Evolutionary conservation across 164 flowering plant species (phyloP).

Genomic region (Saururus chinensis): DNA sequence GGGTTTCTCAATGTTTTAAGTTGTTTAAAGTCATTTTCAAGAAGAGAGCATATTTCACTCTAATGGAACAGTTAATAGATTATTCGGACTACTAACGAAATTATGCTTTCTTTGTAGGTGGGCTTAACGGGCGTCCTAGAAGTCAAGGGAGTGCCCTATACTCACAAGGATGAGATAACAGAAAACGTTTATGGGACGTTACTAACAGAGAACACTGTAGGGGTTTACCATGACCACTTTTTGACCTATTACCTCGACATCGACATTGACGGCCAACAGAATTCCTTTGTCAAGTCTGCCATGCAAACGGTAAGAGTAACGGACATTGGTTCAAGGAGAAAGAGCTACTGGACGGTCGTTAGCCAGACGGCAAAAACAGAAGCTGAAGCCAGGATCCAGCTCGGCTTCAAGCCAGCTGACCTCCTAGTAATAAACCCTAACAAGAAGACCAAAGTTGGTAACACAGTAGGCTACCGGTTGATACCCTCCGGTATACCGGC

Average conservation of each 20-base stretch:
- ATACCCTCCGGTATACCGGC: constrained; percentile 14
- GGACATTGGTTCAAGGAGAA: constrained; percentile 4
- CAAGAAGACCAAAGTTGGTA: constrained; percentile 29
- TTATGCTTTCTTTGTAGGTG: constrained; percentile 25
- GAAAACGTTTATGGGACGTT: constrained; percentile 34
- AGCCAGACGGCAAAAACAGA: constrained; percentile 5
- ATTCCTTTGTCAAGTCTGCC: constrained; percentile 40
- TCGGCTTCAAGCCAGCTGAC: constrained; percentile 23
- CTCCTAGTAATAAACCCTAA: constrained; percentile 23
- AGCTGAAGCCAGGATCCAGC: constrained; percentile 10
- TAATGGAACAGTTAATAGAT: too few species aligned
- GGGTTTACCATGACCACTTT: constrained; percentile 49
- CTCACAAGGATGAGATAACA: constrained; percentile 20
- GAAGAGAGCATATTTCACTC: too few species aligned
- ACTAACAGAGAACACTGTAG: constrained; percentile 37
- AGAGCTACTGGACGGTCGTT: constrained; percentile 11
- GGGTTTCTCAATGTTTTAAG: too few species aligned
- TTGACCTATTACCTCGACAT: constrained; percentile 50
- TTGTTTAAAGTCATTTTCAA: too few species aligned
- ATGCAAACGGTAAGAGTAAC: constrained; percentile 12
- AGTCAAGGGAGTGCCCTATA: constrained; percentile 35
- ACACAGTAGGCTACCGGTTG: constrained; percentile 28
- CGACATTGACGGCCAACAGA: constrained; percentile 42
- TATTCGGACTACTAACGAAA: too few species aligned
- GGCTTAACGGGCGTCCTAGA: constrained; percentile 39